Conservation (phyloP, 768 basidiomycete genomes). For the Trametes coccinea region DNA sequence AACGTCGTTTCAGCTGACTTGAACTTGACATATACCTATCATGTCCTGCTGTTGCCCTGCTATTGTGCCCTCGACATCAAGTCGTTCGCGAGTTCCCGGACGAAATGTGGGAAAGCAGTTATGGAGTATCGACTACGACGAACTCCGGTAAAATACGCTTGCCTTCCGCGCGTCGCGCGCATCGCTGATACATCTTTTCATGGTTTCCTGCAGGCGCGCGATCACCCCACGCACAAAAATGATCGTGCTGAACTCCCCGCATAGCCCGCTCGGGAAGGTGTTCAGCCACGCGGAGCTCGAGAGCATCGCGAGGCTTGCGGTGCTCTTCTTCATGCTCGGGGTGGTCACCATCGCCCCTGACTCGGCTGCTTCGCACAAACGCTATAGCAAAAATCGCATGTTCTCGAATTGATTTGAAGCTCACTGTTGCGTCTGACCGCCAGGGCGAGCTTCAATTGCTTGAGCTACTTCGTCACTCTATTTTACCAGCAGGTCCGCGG, state of each 20-base stretch:
- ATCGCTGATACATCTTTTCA: not conserved
- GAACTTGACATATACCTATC: no score
- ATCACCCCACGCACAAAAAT: constrained; percentile 90
- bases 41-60: no score
- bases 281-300: constrained; percentile 83
- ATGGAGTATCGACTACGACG: constrained; percentile 91
- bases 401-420: no score
- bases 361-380: not conserved
- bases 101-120: no score
- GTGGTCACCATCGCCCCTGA: constrained; percentile 25
- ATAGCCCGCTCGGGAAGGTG: constrained; percentile 97
- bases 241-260: constrained; percentile 93
- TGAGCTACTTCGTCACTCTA: constrained; percentile 35
- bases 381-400: constrained; percentile 28
- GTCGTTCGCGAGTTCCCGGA: no score
- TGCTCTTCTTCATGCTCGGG: constrained; percentile 31
- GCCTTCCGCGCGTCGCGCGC: no score
- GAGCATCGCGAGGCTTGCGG: constrained; percentile 59
- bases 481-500: constrained; percentile 37
- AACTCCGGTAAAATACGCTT: constrained; percentile 86
- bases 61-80: no score
- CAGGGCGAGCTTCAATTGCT: constrained; percentile 31
- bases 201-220: constrained; percentile 51
- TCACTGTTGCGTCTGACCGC: no score
- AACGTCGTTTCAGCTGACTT: no score